Conservation (phyloP, 2,329 filamentous ascomycete species). For the Penicillium sp. region DNA sequence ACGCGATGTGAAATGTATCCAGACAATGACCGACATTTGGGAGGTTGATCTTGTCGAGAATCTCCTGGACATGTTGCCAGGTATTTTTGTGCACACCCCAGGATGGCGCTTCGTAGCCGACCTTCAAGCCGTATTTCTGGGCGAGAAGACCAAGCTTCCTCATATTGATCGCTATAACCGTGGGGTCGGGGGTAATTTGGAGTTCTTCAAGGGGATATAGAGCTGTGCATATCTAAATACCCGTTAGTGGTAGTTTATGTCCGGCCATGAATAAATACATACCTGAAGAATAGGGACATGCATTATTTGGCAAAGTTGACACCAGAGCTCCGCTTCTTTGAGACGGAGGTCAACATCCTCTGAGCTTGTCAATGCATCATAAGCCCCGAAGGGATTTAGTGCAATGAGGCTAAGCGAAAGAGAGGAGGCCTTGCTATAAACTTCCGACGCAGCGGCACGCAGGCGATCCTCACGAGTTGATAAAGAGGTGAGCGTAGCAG, state of each 20-base stretch:
- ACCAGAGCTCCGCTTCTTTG: slow-evolving; percentile 20
- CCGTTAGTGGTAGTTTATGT: neutral
- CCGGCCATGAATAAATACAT: too few species aligned
- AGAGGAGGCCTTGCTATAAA: slow-evolving; percentile 11
- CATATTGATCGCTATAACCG: slow-evolving; percentile 8
- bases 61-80: slow-evolving; percentile 73
- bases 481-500: slow-evolving; percentile 9
- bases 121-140: slow-evolving; percentile 12
- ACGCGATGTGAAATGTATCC: slow-evolving; percentile 72
- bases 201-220: slow-evolving; percentile 9
- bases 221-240: slow-evolving; percentile 9
- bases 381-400: slow-evolving; percentile 18
- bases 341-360: slow-evolving; percentile 9
- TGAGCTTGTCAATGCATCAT: slow-evolving; percentile 11
- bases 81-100: slow-evolving; percentile 71
- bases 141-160: slow-evolving; percentile 15
- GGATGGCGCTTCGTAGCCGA: slow-evolving; percentile 72
- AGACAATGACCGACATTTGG: slow-evolving; percentile 75
- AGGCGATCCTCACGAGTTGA: slow-evolving; percentile 14
- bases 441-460: slow-evolving; percentile 18
- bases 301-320: slow-evolving; percentile 17
- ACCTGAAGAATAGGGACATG: slow-evolving; percentile 19
- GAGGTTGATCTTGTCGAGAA: slow-evolving; percentile 66
- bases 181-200: slow-evolving; percentile 6
- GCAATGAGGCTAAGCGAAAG: slow-evolving; percentile 14